Evolutionary conservation across 495 filamentous ascomycete species (phyloP).

Genomic region (Pseudoneurospora amorphoporcata): DNA sequence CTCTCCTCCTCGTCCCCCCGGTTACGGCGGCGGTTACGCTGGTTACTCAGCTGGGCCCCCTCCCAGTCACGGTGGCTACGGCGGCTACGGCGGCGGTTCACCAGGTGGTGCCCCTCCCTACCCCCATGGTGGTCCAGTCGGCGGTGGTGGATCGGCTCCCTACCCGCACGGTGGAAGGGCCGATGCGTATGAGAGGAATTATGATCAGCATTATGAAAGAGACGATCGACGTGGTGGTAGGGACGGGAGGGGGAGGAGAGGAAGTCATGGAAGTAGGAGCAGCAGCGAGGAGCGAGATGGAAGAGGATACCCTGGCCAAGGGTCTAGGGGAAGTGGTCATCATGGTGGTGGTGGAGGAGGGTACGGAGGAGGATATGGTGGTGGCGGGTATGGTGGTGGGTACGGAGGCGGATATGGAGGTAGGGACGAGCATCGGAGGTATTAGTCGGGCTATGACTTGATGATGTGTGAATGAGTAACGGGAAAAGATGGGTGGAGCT

Average conservation of each 20-base stretch:
- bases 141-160: neutral
- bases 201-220: neutral
- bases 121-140: neutral
- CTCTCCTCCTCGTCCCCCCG: neutral
- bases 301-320: neutral
- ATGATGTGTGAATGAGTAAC: no score
- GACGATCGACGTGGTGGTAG: neutral
- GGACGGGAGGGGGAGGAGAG: neutral
- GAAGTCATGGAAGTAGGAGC: neutral
- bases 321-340: neutral
- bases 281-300: neutral
- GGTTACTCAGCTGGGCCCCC: neutral
- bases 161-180: neutral
- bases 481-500: neutral
- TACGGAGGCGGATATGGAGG: conserved; percentile 1
- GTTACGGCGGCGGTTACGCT: neutral
- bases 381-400: neutral
- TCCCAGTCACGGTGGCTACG: neutral
- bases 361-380: neutral
- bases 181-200: neutral
- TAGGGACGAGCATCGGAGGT: neutral
- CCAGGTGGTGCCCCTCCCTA: neutral
- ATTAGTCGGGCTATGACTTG: neutral
- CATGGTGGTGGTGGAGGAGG: neutral
- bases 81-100: neutral